phyloP scores from a whole-genome alignment of 768 basidiomycete genomes.

The Lentinus brumalis region DNA sequence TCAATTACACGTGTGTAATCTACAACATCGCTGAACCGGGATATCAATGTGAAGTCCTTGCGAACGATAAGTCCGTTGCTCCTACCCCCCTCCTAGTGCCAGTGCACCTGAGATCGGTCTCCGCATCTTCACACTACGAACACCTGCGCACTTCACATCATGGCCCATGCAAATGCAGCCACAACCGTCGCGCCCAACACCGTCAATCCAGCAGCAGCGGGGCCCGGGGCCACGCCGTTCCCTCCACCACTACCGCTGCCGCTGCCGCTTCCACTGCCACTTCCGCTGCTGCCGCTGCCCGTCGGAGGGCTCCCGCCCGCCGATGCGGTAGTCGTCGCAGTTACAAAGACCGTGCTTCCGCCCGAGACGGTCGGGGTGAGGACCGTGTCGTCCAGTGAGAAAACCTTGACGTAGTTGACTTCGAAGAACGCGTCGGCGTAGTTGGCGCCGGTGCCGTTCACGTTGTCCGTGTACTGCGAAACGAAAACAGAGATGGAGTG shows the following conservation, averaged over 20 bases:
- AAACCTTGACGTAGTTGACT: conserved; percentile 59
- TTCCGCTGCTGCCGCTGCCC: neutral
- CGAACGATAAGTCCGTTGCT: no score
- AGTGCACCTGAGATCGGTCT: no score
- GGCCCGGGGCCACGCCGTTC: neutral
- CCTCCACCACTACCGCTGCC: neutral
- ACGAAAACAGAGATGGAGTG: neutral
- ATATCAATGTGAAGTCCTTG: no score
- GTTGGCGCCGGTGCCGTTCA: conserved; percentile 32
- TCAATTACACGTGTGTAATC: no score
- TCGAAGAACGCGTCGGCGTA: conserved; percentile 61
- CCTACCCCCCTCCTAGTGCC: no score
- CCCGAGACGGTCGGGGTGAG: conserved; percentile 5
- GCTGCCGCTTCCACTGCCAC: neutral
- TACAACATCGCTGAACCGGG: no score
- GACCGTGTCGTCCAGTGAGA: conserved; percentile 25
- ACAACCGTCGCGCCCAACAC: conserved; percentile 11
- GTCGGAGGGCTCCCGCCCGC: neutral
- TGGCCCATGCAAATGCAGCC: conserved; percentile 11
- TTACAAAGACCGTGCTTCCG: conserved; percentile 8
- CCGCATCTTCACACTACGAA: no score
- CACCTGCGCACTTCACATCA: conserved; percentile 1
- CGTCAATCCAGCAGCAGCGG: neutral
- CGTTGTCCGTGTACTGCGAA: conserved; percentile 47
- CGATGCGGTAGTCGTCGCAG: neutral